Conservation (phyloP, 805 yeast genomes). For the Lipomyces chichibuensis region DNA sequence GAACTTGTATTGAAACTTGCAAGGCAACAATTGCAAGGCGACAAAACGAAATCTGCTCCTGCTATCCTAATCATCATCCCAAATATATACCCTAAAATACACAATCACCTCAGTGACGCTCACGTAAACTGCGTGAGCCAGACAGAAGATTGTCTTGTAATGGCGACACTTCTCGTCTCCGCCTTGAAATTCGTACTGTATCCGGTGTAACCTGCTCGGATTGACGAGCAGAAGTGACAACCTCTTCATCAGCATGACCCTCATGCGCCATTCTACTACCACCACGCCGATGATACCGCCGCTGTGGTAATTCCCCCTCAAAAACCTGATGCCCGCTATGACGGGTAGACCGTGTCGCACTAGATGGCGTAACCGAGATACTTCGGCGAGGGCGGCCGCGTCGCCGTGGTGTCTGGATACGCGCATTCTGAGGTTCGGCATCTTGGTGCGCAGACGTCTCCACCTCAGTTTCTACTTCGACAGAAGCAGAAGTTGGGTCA, state of each 20-base stretch:
- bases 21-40: background rate
- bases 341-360: background rate
- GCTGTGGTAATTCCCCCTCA: background rate
- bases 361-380: background rate
- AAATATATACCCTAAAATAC: background rate
- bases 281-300: background rate
- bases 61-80: background rate
- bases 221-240: background rate
- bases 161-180: background rate
- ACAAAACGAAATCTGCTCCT: background rate
- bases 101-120: background rate
- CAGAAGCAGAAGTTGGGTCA: background rate
- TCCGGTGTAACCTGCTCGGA: background rate
- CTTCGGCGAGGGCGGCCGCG: background rate
- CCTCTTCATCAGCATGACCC: background rate
- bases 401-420: background rate
- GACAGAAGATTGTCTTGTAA: background rate
- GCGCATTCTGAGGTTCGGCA: background rate
- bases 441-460: background rate
- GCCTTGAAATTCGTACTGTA: background rate
- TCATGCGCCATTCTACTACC: background rate
- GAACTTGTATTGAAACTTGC: background rate
- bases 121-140: background rate
- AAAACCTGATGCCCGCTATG: background rate
- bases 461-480: background rate